Percentiles rank a stretch among this genome's conserved stretches.
phyloP scores from a whole-genome alignment of 108 stramenopile genomes.

The Pseudonitzschia multiseries region DNA sequence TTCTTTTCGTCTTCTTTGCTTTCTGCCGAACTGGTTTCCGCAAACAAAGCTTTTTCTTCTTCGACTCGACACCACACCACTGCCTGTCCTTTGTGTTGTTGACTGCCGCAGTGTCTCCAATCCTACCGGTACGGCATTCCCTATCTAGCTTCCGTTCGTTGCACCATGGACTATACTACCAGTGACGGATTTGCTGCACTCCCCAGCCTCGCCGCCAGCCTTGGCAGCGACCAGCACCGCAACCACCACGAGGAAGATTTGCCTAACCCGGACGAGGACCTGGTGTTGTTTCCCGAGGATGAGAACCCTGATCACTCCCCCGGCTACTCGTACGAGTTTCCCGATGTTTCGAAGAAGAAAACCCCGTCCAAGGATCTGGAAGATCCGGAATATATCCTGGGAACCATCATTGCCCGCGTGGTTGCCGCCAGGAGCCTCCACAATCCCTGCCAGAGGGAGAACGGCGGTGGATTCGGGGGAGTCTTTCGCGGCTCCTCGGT shows the following conservation, averaged over 20 bases:
- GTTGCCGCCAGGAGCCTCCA: slow-evolving; percentile 74
- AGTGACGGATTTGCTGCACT: background rate
- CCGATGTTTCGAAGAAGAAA: background rate
- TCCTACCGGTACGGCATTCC: too few species aligned
- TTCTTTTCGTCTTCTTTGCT: background rate
- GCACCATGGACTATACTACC: too few species aligned
- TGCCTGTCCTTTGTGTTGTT: too few species aligned
- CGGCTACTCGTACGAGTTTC: background rate
- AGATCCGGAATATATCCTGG: slow-evolving; percentile 69
- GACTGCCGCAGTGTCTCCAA: too few species aligned
- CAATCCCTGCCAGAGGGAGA: slow-evolving; percentile 19
- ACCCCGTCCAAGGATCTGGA: background rate
- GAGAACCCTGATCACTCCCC: background rate
- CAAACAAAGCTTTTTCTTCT: too few species aligned
- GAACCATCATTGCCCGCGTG: slow-evolving; percentile 79
- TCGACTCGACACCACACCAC: background rate
- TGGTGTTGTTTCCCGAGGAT: slow-evolving; percentile 19
- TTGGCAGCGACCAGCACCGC: background rate
- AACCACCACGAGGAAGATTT: background rate
- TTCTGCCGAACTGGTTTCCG: too few species aligned
- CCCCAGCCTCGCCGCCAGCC: background rate
- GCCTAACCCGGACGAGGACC: slow-evolving; percentile 34
- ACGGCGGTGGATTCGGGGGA: slow-evolving; percentile 12
- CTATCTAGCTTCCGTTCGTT: too few species aligned
- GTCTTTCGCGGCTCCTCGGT: slow-evolving; percentile 22